Evolutionary conservation across 1,284 basidiomycete genomes (phyloP), one percentile per base, ranked within the genome.

Genomic region (Ceratobasidium theobromae): DNA sequence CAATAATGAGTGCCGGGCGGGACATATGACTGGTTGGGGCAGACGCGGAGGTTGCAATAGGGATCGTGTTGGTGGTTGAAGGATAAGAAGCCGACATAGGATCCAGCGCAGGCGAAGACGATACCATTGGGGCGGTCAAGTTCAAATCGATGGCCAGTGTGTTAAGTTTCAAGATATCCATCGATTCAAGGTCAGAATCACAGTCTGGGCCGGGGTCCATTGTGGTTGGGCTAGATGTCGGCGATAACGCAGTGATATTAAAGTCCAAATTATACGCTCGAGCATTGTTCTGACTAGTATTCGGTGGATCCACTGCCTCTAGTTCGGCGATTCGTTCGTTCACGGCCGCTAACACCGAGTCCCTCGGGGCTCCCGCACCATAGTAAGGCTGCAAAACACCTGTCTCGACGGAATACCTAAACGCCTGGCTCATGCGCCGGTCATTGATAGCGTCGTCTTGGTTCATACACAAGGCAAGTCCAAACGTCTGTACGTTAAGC

Each of bases 401-500:
- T 12, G 33, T 35, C 9, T 25, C 5, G 6, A 48, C 14, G 8
- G 58, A 62, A 21, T 40, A 62, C 35, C 48, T 62, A 21, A 49
- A 62, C 23, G 48, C 27, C 35, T 62, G 58, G 11, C 46, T 40
- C 16, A 32, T 33, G 23, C 35, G 18, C 23, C 30, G 21, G 14
- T 41, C 27, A 3, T 33, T 49, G 6, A 18, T 25, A 28, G 32
- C 33, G n/a, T 4, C 5, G 11, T 33, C 18, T 9, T 40, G 21
- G 27, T 41, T 30, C 35, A 49, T 35, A 28, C 58, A 62, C 11
- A 28, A 32, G 1, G 33, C 32, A 14, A 52, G 48, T 21, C 58
- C 58, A 51, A 62, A 43, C 14, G 21, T 51, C 33, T 62, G 58
- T 2, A 62, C 14, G 38, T 51, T 48, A 30, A 11, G 21, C 23